A percentile compares a stretch with the other conserved stretches of the same genome.
These are phyloP conservation scores for Acanthamoeba healyi DNA, from an alignment of 208 protist species.

Conservation along the genomic window DNA sequence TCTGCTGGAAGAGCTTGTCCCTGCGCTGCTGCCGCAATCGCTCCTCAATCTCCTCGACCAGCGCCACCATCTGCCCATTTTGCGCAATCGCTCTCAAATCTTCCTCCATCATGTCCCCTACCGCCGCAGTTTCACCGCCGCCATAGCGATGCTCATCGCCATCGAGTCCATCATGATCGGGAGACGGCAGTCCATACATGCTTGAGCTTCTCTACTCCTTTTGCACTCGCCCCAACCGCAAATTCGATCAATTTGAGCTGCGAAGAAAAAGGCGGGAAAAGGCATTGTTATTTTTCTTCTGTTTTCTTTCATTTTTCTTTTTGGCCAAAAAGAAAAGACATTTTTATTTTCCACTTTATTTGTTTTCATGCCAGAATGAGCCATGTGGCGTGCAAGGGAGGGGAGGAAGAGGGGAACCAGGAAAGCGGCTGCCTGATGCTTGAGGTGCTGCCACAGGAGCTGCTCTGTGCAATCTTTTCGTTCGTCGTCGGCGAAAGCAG, in stretches of 20 bases:
- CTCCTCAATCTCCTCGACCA: slow-evolving; percentile 11
- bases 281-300: too few relatives aligned
- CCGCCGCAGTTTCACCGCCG: neutral
- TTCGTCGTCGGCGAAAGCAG: neutral
- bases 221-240: too few relatives aligned
- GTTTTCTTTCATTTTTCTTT: too few relatives aligned
- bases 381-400: too few relatives aligned
- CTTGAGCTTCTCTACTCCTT: neutral
- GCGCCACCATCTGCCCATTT: neutral
- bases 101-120: neutral
- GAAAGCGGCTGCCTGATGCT: too few relatives aligned
- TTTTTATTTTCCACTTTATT: too few relatives aligned
- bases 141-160: too few relatives aligned
- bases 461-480: neutral
- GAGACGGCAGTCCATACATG: neutral
- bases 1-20: neutral
- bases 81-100: neutral
- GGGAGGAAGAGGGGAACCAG: too few relatives aligned
- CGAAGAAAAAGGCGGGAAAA: too few relatives aligned
- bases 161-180: neutral
- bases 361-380: too few relatives aligned
- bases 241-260: too few relatives aligned
- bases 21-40: slow-evolving; percentile 12
- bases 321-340: too few relatives aligned
- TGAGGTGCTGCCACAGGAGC: neutral